Evolutionary conservation across 1,139 yeast genomes (phyloP), one percentile per base, ranked within the genome.

Genomic region (Yamadazyma spencermartinsiae): DNA sequence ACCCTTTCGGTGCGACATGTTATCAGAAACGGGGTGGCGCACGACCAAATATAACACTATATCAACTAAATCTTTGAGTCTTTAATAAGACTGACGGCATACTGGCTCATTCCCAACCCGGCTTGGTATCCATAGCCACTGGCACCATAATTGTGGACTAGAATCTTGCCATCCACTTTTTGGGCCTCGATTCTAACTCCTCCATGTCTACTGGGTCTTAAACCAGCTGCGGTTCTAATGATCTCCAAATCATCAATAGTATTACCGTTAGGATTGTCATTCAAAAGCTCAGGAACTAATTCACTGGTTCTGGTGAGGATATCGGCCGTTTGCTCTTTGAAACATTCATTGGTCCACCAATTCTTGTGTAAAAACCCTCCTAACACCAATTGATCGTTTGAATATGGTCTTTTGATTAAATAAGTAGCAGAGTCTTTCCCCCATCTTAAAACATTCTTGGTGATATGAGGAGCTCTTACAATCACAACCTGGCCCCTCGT

Each of bases 111-210:
- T 1, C 86, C 88, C 18, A 74, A 67, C 0, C 88, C 88, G 4
- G 85, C 74, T 59, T 82, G 90, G 60, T 78, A 84, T 2, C 94
- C 94, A 40, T 82, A 78, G 0, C 94, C 94, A 31, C 81, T 72
- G 7, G 89, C 87, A 21, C 94, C 94, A 52, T 82, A 82, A 56
- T 82, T 81, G 53, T 83, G 89, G 12, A 83, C 62, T 15, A 50
- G 33, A 1, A 27, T 16, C 13, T 37, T 39, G 1, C 51, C 49
- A 10, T 45, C 44, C 6, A 42, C 35, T 11, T 28, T 24, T 31
- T 48, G 44, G 16, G 58, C 56, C 51, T 80, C 87, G 27, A 82
- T 72, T 40, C 87, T 66, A 1, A 71, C 76, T 4, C 88, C 88
- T 6, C 86, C 87, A 29, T 74, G 65, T 53, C 88, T 72, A 29